These are phyloP conservation scores for Murraya paniculata DNA, from an alignment of 345 rosid genomes.

Conservation along the genomic window DNA sequence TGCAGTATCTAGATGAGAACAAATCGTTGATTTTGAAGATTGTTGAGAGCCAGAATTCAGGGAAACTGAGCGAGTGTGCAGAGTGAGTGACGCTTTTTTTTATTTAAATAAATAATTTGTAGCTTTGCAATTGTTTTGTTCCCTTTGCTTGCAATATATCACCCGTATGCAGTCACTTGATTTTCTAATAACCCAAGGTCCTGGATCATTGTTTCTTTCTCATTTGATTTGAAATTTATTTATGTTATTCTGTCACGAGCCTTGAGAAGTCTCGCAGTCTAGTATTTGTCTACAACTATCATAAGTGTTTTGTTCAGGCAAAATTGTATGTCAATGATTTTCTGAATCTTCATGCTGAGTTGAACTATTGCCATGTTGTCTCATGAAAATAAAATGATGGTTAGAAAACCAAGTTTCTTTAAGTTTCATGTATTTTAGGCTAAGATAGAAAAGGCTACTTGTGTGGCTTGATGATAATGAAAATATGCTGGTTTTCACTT, in stretches of 20 bases:
- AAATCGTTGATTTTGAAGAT: conserved; percentile 99
- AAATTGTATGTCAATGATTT: neutral
- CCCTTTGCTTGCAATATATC: neutral
- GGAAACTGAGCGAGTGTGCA: conserved; percentile 90
- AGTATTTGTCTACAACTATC: neutral
- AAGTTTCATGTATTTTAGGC: neutral
- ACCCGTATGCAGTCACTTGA: neutral
- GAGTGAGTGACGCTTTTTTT: conserved; percentile 58
- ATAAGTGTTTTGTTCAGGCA: neutral
- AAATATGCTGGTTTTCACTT: neutral
- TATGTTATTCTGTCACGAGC: neutral
- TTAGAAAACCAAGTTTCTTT: neutral
- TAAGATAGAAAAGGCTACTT: neutral
- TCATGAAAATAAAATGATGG: neutral
- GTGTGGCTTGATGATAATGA: neutral
- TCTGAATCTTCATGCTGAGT: neutral
- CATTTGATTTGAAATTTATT: neutral
- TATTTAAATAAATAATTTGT: neutral
- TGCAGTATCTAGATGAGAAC: conserved; percentile 99
- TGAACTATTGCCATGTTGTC: neutral
- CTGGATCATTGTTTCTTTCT: neutral
- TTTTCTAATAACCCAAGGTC: neutral
- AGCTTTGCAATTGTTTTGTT: neutral
- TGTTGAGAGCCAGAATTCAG: conserved; percentile 97
- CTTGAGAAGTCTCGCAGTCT: neutral